phyloP scores from a whole-genome alignment of 2,329 filamentous ascomycete species.

The Keithomyces neogunnii region DNA sequence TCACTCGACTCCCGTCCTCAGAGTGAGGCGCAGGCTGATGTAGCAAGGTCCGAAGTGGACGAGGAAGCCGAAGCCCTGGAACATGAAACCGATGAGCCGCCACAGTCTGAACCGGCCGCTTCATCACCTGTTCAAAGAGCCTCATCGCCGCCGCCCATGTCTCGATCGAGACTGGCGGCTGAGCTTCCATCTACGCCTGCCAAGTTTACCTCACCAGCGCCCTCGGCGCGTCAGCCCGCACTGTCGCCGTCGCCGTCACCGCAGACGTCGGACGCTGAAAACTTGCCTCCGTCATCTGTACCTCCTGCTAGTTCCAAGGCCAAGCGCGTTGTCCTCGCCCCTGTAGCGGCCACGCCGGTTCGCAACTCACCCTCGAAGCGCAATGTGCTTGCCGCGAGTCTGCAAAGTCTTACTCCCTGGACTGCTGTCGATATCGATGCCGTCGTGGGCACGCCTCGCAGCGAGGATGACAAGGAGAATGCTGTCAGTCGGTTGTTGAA shows the following conservation, averaged over 20 bases:
- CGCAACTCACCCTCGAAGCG: conserved; percentile 54
- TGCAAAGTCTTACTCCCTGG: conserved; percentile 59
- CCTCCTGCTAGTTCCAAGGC: conserved; percentile 37
- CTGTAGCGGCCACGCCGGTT: conserved; percentile 37
- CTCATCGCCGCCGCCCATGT: not conserved
- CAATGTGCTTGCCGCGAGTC: conserved; percentile 43
- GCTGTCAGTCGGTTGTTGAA: conserved; percentile 39
- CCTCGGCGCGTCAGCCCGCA: conserved; percentile 43
- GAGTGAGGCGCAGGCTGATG: conserved; percentile 6
- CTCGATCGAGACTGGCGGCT: conserved; percentile 6
- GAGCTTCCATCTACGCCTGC: conserved; percentile 35
- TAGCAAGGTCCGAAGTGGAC: conserved; percentile 7
- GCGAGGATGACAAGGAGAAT: conserved; percentile 44
- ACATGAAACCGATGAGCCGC: not conserved
- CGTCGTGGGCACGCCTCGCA: conserved; percentile 45
- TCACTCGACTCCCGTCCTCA: not conserved
- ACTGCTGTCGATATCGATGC: conserved; percentile 66
- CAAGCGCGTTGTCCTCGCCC: conserved; percentile 39
- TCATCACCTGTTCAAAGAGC: not conserved
- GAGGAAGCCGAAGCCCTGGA: not conserved
- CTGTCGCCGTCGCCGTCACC: conserved; percentile 59
- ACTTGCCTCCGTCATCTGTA: conserved; percentile 63
- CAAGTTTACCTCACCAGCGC: conserved; percentile 32
- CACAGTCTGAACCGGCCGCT: not conserved
- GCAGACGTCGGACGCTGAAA: conserved; percentile 74